Base-by-base conservation (phyloP, 768 basidiomycete species). In the Termitomyces heimii region DNA sequence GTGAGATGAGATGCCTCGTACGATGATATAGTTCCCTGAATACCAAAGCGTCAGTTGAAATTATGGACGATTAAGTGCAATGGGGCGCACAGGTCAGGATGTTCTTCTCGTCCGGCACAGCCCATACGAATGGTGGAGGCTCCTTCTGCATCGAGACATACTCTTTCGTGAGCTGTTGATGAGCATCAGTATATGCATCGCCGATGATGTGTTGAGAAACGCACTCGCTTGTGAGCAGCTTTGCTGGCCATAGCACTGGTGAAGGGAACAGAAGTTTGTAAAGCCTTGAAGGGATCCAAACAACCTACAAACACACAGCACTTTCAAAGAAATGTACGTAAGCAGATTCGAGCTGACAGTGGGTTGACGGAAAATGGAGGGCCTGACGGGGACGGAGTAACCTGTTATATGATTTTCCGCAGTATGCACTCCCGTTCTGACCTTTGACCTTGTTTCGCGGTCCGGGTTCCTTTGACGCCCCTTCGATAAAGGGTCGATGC, bases 41-140 rank as follows among this genome's bases (percentile, higher is more conserved):
- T 40, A n/a, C 18, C 13, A 26, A 59, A 35, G 42, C 56, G 51
- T 58, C 31, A 37, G 56, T 54, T 34, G 22, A 29, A 29, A 5
- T 53, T 26, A 32, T 37, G 28, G 18, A 52, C 22, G 35, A 29
- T 53, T 37, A 16, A 39, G 12, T 34, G 29, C 29, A 49, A 35
- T 4, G 48, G 16, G 18, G 79, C 94, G 73, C 69, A 97, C 94
- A 98, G 55, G 83, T 94, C 51, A 98, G 71, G 65, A 98, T 95
- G 71, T 98, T 96, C 85, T 94, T 94, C 82, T 98, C 96, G 66
- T 97, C 94, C 14, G 96, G 96, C 31, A 81, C 82, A 39, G 96
- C 95, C 88, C 91, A 95, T 22, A 98, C 87, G 71, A 94, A 98
- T 59, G 96, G 96, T 1, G 96, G 96, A 14, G 96, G 93, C 59